These are phyloP conservation scores for Boletus subcaerulescens DNA, from an alignment of 768 basidiomycete species.

Conservation along the genomic window DNA sequence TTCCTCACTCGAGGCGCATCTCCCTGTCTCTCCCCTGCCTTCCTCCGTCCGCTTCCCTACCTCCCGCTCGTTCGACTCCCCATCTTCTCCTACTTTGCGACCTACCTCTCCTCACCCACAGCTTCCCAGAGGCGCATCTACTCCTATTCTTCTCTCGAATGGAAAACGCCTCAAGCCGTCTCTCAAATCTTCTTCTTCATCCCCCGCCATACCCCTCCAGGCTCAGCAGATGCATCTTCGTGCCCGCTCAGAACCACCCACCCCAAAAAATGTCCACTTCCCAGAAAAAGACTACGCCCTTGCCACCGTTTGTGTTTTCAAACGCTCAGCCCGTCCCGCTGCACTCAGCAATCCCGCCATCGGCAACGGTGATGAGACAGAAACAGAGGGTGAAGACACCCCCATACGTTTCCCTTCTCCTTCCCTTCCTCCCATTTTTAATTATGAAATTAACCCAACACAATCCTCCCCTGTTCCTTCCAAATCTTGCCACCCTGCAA, in stretches of 20 bases:
- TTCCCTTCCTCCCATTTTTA: constrained; percentile 15
- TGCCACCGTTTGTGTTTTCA: constrained; percentile 61
- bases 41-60: constrained; percentile 44
- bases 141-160: constrained; percentile 55
- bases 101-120: constrained; percentile 7
- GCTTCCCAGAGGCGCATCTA: constrained; percentile 35
- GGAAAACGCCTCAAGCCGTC: constrained; percentile 88
- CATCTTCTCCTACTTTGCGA: not conserved
- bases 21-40: constrained; percentile 6
- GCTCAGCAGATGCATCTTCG: constrained; percentile 23
- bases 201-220: constrained; percentile 7
- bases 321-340: constrained; percentile 67
- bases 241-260: constrained; percentile 59
- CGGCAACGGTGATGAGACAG: constrained; percentile 39
- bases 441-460: constrained; percentile 24
- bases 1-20: constrained; percentile 16
- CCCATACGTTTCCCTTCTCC: constrained; percentile 23
- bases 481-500: constrained; percentile 11
- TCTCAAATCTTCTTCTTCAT: constrained; percentile 53
- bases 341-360: constrained; percentile 36
- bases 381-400: constrained; percentile 38
- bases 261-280: constrained; percentile 88
- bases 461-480: constrained; percentile 13
- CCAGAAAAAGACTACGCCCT: constrained; percentile 61
- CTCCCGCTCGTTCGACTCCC: constrained; percentile 14